Evolutionary conservation across 768 basidiomycete genomes (phyloP).

Genomic region (Macrolepiota dolichaula): DNA sequence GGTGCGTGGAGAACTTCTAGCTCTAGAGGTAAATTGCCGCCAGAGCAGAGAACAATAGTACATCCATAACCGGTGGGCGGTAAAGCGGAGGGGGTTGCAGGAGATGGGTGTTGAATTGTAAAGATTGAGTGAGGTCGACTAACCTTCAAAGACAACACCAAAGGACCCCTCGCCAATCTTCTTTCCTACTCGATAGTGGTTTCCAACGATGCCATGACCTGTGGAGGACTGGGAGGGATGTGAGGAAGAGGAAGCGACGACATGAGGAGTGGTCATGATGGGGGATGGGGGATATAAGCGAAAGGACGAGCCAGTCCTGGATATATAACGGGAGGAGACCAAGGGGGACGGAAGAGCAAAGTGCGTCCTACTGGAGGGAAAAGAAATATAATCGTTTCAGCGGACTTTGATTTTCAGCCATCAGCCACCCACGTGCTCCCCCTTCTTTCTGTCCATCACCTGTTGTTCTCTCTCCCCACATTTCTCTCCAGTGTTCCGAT

Average conservation of each 20-base stretch:
- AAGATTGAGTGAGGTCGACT: slow-evolving; percentile 17
- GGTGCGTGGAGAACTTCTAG: background rate
- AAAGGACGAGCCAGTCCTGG: slow-evolving; percentile 20
- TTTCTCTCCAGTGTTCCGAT: background rate
- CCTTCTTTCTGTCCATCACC: background rate
- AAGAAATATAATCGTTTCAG: slow-evolving; percentile 24
- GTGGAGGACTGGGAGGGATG: slow-evolving; percentile 64
- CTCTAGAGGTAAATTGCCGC: background rate
- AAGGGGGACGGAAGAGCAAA: slow-evolving; percentile 16
- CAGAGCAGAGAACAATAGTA: background rate
- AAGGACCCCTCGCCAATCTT: slow-evolving; percentile 99
- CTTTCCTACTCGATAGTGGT: slow-evolving; percentile 88
- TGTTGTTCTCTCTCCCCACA: background rate
- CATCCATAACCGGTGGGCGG: background rate
- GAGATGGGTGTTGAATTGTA: background rate
- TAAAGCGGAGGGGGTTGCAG: background rate
- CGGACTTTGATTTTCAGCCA: slow-evolving; percentile 23
- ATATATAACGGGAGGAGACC: slow-evolving; percentile 17
- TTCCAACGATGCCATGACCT: slow-evolving; percentile 75
- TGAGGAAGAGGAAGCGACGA: slow-evolving; percentile 70
- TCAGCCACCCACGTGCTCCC: slow-evolving; percentile 8
- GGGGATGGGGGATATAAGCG: slow-evolving; percentile 7
- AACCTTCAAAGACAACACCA: slow-evolving; percentile 96
- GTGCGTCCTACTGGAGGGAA: slow-evolving; percentile 20
- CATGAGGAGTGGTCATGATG: slow-evolving; percentile 77